Base-by-base conservation (phyloP, 192 early-diverging fungal species). In the Backusella liffmaniae region DNA sequence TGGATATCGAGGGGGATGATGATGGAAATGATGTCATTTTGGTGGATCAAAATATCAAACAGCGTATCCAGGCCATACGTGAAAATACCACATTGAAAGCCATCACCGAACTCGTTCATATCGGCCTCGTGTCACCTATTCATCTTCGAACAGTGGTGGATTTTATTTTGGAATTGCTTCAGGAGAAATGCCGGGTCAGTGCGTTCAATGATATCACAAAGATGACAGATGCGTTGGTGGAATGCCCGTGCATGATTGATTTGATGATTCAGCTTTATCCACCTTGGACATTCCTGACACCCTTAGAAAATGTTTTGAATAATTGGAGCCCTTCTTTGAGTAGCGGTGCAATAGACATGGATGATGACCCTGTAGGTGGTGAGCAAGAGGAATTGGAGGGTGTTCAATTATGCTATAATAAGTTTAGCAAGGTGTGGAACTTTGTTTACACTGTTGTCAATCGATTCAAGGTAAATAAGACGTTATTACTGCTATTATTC, bases 381-480 rank as follows among this genome's bases (percentile, higher is more conserved):
- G 71, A 65, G 7, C 66, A 79, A 4, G 78, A 79, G 1, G 78
- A 79, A 26, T 41, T 73, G 4, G 78, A 83, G 8, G 75, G 73
- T 29, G 71, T 79, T 2, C 72, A 83, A 21, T 65, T 32, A 53
- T 51, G 39, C 2, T 82, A 78, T 73, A 41, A 59, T 41, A 66
- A 82, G 42, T 82, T 78, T 70, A 74, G 80, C 10, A 72, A 75
- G 35, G 36, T 82, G 5, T 82, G 80, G 80, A 70, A 56, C 59
- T 78, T 82, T 26, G 53, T 78, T 29, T 39, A 59, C 5, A 44
- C 66, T 16, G 62, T 78, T 0, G 62, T 76, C 7, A 51, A 76
- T 32, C 74, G 62, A 75, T 81, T 75, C 41, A 73, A 81, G 26
- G 76, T 81, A 66, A 66, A 23, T n/a, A 30, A 30, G 30, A 30